These are phyloP conservation scores for Alternaria atra DNA, from an alignment of 2,329 filamentous ascomycete species.

Conservation along the genomic window DNA sequence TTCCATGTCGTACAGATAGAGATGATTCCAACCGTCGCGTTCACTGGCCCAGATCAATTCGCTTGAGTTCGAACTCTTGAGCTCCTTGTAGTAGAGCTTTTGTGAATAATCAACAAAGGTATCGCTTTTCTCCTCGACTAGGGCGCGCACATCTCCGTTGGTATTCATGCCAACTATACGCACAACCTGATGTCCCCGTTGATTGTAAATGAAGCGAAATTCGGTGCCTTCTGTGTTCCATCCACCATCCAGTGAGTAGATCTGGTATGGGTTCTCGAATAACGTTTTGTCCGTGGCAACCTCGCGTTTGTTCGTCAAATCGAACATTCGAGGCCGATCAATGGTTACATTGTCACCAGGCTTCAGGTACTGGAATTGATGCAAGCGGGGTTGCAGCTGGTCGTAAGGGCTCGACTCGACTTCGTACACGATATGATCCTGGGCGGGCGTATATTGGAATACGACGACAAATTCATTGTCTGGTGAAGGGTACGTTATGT, in stretches of 20 bases:
- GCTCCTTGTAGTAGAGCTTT: slow-evolving; percentile 26
- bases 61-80: slow-evolving; percentile 19
- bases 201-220: slow-evolving; percentile 35
- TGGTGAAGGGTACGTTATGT: slow-evolving; percentile 27
- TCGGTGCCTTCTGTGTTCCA: slow-evolving; percentile 35
- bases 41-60: slow-evolving; percentile 39
- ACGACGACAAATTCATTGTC: slow-evolving; percentile 28
- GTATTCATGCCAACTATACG: slow-evolving; percentile 35
- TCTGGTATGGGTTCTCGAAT: slow-evolving; percentile 29
- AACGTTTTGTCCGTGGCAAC: slow-evolving; percentile 25
- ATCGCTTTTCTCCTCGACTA: slow-evolving; percentile 35
- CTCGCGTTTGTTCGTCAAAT: slow-evolving; percentile 27
- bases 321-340: slow-evolving; percentile 32
- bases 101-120: slow-evolving; percentile 36
- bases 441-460: slow-evolving; percentile 29
- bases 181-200: slow-evolving; percentile 33
- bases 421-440: slow-evolving; percentile 27
- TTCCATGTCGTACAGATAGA: slow-evolving; percentile 36
- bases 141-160: slow-evolving; percentile 26
- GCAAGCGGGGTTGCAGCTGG: slow-evolving; percentile 29
- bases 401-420: slow-evolving; percentile 33
- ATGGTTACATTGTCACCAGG: slow-evolving; percentile 31
- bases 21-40: slow-evolving; percentile 41
- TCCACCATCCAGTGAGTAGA: slow-evolving; percentile 13
- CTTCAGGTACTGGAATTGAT: slow-evolving; percentile 29